Conservation (phyloP, 805 yeast species). For the Saccharomyces kudriavzevii region DNA sequence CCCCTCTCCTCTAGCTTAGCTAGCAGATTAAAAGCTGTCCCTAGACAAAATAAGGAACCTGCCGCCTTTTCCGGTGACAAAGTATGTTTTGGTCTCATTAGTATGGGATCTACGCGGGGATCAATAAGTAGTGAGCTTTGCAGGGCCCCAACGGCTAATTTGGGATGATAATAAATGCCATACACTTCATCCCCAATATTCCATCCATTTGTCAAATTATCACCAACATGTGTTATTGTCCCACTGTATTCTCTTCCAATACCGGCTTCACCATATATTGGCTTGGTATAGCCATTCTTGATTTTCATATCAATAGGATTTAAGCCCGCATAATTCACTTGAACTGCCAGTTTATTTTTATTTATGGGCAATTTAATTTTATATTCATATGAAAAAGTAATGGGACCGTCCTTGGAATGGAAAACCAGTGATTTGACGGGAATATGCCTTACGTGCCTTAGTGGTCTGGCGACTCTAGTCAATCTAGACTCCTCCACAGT, state of each 20-base stretch:
- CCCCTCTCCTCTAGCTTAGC: slow-evolving; percentile 21
- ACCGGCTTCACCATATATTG: slow-evolving; percentile 50
- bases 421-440: slow-evolving; percentile 43
- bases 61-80: slow-evolving; percentile 50
- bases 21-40: slow-evolving; percentile 50
- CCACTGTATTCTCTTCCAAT: slow-evolving; percentile 70
- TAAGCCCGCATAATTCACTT: slow-evolving; percentile 50
- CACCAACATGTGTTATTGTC: slow-evolving; percentile 47
- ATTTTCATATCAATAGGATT: slow-evolving; percentile 62
- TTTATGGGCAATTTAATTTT: slow-evolving; percentile 43
- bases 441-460: slow-evolving; percentile 43
- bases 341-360: slow-evolving; percentile 44
- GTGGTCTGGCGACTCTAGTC: slow-evolving; percentile 37
- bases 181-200: slow-evolving; percentile 56
- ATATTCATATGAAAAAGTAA: slow-evolving; percentile 45
- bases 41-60: slow-evolving; percentile 53
- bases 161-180: slow-evolving; percentile 49
- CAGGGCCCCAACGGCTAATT: slow-evolving; percentile 47
- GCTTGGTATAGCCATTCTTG: slow-evolving; percentile 44
- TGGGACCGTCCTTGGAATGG: slow-evolving; percentile 32
- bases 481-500: slow-evolving; percentile 17
- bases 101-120: slow-evolving; percentile 42
- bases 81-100: slow-evolving; percentile 37
- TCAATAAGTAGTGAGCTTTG: slow-evolving; percentile 50
- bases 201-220: slow-evolving; percentile 32